Evolutionary conservation across 1,284 basidiomycete species (phyloP).

Genomic region (Cryptococcus amylolentus): DNA sequence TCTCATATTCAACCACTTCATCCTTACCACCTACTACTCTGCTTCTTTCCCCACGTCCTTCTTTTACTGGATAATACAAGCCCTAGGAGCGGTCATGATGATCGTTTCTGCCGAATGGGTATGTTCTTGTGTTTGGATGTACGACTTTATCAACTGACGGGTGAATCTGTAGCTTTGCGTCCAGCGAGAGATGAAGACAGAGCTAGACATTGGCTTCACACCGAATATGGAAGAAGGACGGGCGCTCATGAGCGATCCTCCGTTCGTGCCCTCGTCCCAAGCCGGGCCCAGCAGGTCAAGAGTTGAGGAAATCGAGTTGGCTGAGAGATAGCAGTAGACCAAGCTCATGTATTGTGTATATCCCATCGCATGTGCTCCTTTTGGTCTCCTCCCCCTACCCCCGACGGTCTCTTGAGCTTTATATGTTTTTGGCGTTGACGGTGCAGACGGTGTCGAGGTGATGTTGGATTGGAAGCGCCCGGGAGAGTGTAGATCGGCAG

Average conservation of each 20-base stretch:
- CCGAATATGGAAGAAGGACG: constrained; percentile 17
- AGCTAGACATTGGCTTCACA: constrained; percentile 56
- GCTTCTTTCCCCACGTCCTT: constrained; percentile 78
- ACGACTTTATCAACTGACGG: neutral
- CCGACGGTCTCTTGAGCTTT: no score
- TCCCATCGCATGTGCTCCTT: no score
- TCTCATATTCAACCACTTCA: constrained; percentile 80
- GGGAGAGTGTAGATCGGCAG: no score
- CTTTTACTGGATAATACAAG: constrained; percentile 82
- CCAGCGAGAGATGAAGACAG: constrained; percentile 84
- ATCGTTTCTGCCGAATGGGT: constrained; percentile 80
- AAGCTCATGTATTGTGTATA: no score
- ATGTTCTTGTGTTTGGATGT: constrained; percentile 6
- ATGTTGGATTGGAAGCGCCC: no score
- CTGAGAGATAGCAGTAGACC: constrained; percentile 12
- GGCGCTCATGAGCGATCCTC: constrained; percentile 5
- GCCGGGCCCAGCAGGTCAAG: constrained; percentile 5
- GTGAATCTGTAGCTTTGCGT: constrained; percentile 63
- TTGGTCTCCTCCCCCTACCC: no score
- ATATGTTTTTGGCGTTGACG: no score
- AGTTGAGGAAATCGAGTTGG: constrained; percentile 31
- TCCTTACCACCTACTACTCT: constrained; percentile 88
- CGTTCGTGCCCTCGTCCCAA: neutral
- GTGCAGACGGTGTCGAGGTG: no score
- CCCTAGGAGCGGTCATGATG: constrained; percentile 66